These are phyloP conservation scores for Phaeomoniella chlamydospora DNA, from an alignment of 2,329 filamentous ascomycete species.

Conservation along the genomic window DNA sequence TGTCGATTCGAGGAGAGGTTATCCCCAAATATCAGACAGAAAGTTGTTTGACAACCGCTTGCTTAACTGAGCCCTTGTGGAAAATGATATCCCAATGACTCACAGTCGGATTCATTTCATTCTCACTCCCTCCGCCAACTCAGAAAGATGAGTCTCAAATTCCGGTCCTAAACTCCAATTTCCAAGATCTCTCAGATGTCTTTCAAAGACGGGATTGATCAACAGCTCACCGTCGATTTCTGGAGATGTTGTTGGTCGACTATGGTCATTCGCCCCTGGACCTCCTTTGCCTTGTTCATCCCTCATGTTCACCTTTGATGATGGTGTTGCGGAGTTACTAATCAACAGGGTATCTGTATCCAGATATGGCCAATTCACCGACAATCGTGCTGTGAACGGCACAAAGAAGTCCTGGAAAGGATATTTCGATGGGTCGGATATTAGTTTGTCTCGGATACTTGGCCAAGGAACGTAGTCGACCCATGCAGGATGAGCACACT, in stretches of 20 bases:
- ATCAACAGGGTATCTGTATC: slow-evolving; percentile 53
- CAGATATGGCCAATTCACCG: slow-evolving; percentile 75
- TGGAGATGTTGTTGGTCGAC: too few relatives aligned
- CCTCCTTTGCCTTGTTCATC: slow-evolving; percentile 12
- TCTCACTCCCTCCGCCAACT: too few relatives aligned
- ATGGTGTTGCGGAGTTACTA: too few relatives aligned
- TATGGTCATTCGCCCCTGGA: slow-evolving; percentile 17
- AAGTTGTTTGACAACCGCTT: too few relatives aligned
- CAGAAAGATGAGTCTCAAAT: too few relatives aligned
- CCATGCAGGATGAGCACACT: slow-evolving; percentile 61
- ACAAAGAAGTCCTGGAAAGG: slow-evolving; percentile 73
- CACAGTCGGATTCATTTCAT: too few relatives aligned
- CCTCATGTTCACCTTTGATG: too few relatives aligned
- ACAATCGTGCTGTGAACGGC: slow-evolving; percentile 61
- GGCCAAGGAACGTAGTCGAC: slow-evolving; percentile 73
- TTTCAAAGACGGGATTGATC: slow-evolving; percentile 78
- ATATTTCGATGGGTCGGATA: slow-evolving; percentile 39
- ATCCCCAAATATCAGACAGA: too few relatives aligned
- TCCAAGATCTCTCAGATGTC: slow-evolving; percentile 56
- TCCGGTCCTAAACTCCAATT: slow-evolving; percentile 70
- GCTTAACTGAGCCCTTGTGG: too few relatives aligned
- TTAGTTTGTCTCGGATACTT: slow-evolving; percentile 54
- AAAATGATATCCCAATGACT: too few relatives aligned
- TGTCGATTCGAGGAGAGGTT: too few relatives aligned
- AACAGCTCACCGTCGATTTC: slow-evolving; percentile 60